Percentiles rank a stretch among this genome's conserved stretches.
Evolutionary conservation across 345 rosid species (phyloP).

Genomic region (Zanthoxylum bungeanum): DNA sequence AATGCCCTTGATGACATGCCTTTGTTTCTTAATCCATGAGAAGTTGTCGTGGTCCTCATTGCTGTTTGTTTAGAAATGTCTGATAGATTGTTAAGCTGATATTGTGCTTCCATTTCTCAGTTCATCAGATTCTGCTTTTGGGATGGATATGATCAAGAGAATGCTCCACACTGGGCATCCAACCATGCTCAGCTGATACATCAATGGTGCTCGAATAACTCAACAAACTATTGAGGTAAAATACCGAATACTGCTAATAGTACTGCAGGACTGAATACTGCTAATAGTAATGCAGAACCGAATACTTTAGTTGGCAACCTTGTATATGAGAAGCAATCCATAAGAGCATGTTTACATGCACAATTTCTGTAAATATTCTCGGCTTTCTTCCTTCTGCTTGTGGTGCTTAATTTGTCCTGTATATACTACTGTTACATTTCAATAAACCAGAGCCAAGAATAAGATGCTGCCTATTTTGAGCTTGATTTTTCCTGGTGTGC

Average conservation of each 20-base stretch:
- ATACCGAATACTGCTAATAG: background rate
- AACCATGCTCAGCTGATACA: conserved; percentile 71
- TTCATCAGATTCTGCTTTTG: conserved; percentile 92
- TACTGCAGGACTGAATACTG: background rate
- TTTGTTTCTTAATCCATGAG: conserved; percentile 23
- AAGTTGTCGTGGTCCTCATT: conserved; percentile 21
- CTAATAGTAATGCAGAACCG: background rate
- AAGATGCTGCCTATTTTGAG: background rate
- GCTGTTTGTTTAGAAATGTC: conserved; percentile 27
- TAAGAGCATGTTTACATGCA: background rate
- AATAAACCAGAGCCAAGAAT: background rate
- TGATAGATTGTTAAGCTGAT: conserved; percentile 29
- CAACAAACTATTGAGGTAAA: background rate
- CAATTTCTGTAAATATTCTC: background rate
- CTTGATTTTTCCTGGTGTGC: background rate
- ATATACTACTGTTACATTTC: background rate
- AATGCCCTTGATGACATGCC: conserved; percentile 11
- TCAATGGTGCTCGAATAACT: background rate
- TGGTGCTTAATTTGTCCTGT: background rate
- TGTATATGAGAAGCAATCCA: background rate
- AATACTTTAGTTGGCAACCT: background rate
- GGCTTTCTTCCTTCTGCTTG: background rate
- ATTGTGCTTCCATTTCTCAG: conserved; percentile 53
- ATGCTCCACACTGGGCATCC: conserved; percentile 97
- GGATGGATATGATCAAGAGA: conserved; percentile 91